Percentiles rank a stretch among this genome's conserved stretches.
Conservation (phyloP, 192 early-diverging fungal species). For the Globomyces pollinis-pini region DNA sequence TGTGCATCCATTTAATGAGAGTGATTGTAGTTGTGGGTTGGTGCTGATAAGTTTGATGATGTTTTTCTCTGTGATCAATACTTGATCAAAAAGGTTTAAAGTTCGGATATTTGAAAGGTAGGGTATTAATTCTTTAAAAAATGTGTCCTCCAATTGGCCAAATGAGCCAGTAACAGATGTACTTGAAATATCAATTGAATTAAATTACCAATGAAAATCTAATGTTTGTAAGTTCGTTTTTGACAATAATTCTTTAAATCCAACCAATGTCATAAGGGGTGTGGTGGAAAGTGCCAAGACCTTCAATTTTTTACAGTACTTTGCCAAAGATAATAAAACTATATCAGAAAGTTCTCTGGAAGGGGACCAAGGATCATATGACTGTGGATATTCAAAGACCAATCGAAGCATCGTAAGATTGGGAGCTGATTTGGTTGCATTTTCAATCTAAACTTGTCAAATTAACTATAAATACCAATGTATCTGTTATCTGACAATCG, state of each 20-base stretch:
- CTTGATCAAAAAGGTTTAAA: conserved; percentile 43
- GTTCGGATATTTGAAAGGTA: conserved; percentile 14
- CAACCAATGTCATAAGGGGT: conserved; percentile 24
- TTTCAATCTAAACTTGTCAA: neutral
- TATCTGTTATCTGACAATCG: conserved; percentile 44
- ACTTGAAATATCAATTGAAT: neutral
- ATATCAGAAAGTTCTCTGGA: conserved; percentile 28
- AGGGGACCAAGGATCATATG: conserved; percentile 13
- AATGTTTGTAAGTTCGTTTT: conserved; percentile 25
- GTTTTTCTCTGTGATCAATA: conserved; percentile 3
- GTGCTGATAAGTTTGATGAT: conserved; percentile 3
- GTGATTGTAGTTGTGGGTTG: neutral
- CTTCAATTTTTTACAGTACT: conserved; percentile 18
- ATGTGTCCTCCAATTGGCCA: conserved; percentile 26
- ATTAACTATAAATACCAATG: conserved; percentile 13
- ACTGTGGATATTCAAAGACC: conserved; percentile 39
- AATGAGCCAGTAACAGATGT: conserved; percentile 10
- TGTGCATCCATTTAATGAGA: neutral
- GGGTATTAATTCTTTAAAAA: conserved; percentile 17
- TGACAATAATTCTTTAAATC: conserved; percentile 18
- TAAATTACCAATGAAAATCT: conserved; percentile 40
- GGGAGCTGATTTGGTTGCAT: conserved; percentile 21
- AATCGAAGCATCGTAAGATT: conserved; percentile 33
- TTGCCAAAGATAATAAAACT: conserved; percentile 15
- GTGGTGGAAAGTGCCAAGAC: conserved; percentile 36